Base-by-base conservation (phyloP, 768 basidiomycete genomes). In the Termitomyces heimii region DNA sequence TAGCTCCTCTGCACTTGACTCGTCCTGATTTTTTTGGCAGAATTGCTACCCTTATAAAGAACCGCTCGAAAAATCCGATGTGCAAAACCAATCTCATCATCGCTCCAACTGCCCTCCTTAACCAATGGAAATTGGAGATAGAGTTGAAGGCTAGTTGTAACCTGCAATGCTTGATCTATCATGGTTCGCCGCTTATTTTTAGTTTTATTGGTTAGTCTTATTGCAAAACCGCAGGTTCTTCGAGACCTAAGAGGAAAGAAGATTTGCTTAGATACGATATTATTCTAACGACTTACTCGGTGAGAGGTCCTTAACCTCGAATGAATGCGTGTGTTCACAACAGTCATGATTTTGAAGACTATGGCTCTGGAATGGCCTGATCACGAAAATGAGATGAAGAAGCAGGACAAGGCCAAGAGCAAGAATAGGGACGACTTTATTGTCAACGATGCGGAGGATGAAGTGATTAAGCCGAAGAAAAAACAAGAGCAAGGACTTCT, bases 51-150 rank as follows among this genome's bases (percentile, higher is more conserved):
- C 81, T 89, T 62, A 70, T 80, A 28, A 73, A 73, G 53, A 86
- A 89, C 64, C 72, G 66, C 7, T 78, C 84, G 0, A 55, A 63
- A 1, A 77, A 87, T 59, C 75, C 76, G 0, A 67, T 65, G 22
- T 74, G 79, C 68, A 87, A 86, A 68, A 82, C 83, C 0, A 90
- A 81, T 24, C 75, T 92, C 0, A 82, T 92, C 55, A 66, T 91
- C 26, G 84, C 85, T 2, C 86, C 85, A 7, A 68, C 84, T 16
- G 84, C 86, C 1, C 70, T 91, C 8, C 74, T 90, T 12, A 77
- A 82, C 49, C 89, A 91, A 58, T 86, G 84, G 84, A 78, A 80
- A 63, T 64, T 73, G 32, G 84, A 85, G 68, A 79, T 82, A 31
- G 82, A 86, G 65, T 73, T 76, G 46, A 82, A 82, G 71, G 81